Percentiles rank a stretch among this genome's conserved stretches.
These are phyloP conservation scores for Xerocomus minutiporus DNA, from an alignment of 1,284 basidiomycete genomes.

Conservation along the genomic window DNA sequence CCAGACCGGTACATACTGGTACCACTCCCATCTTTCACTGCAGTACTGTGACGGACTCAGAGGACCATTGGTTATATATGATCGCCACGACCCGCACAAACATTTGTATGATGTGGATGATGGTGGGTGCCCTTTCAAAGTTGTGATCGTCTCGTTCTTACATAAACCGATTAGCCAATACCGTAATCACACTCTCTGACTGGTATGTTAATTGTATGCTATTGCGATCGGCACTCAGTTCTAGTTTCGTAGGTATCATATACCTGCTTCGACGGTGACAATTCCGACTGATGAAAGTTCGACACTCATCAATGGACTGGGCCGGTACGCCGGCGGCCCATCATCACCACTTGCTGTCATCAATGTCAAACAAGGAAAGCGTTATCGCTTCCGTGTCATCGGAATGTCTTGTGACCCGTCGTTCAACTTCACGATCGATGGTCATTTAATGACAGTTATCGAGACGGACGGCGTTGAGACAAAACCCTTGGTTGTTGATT, in stretches of 20 bases:
- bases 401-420: slow-evolving; percentile 33
- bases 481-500: slow-evolving; percentile 39
- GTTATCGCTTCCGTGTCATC: slow-evolving; percentile 37
- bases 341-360: slow-evolving; percentile 24
- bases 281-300: slow-evolving; percentile 15
- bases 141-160: neutral
- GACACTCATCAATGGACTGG: slow-evolving; percentile 33
- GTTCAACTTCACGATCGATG: slow-evolving; percentile 38
- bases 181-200: slow-evolving; percentile 24
- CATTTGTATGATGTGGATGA: slow-evolving; percentile 40
- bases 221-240: neutral
- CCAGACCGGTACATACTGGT: slow-evolving; percentile 45
- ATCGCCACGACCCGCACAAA: slow-evolving; percentile 38
- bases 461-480: slow-evolving; percentile 44
- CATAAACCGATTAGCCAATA: slow-evolving; percentile 9
- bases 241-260: slow-evolving; percentile 16
- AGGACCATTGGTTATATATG: slow-evolving; percentile 43
- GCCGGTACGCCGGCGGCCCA: slow-evolving; percentile 27
- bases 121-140: slow-evolving; percentile 20
- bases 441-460: slow-evolving; percentile 39
- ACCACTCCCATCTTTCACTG: slow-evolving; percentile 38
- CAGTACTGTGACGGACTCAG: slow-evolving; percentile 39
- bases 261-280: slow-evolving; percentile 9
- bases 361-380: slow-evolving; percentile 21
- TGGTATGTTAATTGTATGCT: slow-evolving; percentile 7